Evolutionary conservation across 225 moss, liverwort and hornwort genomes (phyloP).

Genomic region (Sphagnum tenellum): DNA sequence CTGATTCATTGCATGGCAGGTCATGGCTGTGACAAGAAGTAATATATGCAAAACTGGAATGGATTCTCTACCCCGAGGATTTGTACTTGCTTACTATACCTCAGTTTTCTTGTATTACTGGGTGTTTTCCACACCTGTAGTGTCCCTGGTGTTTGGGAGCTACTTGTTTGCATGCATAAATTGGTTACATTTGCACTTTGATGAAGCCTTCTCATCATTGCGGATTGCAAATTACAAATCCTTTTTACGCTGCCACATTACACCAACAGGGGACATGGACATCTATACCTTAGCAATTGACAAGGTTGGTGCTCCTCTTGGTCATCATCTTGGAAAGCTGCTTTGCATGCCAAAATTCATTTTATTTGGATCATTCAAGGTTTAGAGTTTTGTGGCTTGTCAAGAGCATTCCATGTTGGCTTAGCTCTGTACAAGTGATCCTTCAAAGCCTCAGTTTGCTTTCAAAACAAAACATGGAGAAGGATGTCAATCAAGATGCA

Average conservation of each 20-base stretch:
- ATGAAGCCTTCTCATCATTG: constrained; percentile 96
- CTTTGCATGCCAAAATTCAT: too few species aligned
- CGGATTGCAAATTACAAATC: constrained; percentile 98
- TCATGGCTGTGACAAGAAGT: constrained; percentile 95
- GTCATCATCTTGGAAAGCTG: too few species aligned
- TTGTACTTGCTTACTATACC: constrained; percentile 76
- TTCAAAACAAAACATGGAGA: too few species aligned
- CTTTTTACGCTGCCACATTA: constrained; percentile 78
- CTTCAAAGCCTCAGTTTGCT: too few species aligned
- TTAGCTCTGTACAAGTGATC: too few species aligned
- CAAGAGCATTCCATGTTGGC: too few species aligned
- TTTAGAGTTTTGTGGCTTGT: too few species aligned
- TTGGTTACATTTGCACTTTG: constrained; percentile 99
- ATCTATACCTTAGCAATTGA: constrained; percentile 78
- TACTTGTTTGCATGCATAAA: constrained; percentile 83
- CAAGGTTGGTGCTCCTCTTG: constrained; percentile 45
- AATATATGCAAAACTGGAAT: constrained; percentile 84
- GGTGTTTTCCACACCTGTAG: constrained; percentile 98
- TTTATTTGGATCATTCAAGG: too few species aligned
- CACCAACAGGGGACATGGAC: constrained; percentile 58
- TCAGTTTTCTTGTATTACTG: constrained; percentile 95
- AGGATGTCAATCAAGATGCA: too few species aligned
- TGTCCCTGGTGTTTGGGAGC: constrained; percentile 89
- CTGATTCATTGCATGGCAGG: constrained; percentile 26
- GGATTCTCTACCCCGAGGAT: constrained; percentile 72